Evolutionary conservation across 1,284 basidiomycete genomes (phyloP).

Genomic region (Moesziomyces sp.): DNA sequence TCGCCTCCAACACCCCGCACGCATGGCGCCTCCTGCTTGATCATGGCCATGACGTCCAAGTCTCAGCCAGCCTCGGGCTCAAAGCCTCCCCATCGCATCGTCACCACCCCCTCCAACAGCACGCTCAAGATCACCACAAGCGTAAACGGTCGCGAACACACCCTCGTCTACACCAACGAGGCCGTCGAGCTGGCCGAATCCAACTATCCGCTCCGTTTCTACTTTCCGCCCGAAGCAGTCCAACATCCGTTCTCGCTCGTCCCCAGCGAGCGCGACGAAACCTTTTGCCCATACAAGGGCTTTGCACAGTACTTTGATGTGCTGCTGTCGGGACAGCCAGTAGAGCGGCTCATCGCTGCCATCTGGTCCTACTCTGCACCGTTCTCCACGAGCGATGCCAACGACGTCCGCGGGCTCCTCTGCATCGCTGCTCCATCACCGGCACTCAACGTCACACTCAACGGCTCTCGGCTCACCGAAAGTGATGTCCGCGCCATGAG

Average conservation of each 20-base stretch:
- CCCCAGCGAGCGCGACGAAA: conserved; percentile 22
- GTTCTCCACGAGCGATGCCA: conserved; percentile 35
- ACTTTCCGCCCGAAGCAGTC: conserved; percentile 38
- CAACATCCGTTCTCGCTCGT: conserved; percentile 31
- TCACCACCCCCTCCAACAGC: conserved; percentile 18
- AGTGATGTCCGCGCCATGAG: conserved; percentile 16
- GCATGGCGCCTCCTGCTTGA: not conserved
- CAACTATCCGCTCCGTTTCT: conserved; percentile 40
- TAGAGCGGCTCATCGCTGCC: conserved; percentile 24
- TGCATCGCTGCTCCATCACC: conserved; percentile 33
- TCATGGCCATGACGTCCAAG: conserved; percentile 12
- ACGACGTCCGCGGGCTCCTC: conserved; percentile 22
- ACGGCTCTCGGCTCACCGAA: conserved; percentile 19
- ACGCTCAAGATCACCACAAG: conserved; percentile 31
- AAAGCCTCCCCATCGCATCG: conserved; percentile 35
- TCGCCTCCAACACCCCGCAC: not conserved
- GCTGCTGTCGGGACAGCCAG: conserved; percentile 14
- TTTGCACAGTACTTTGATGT: conserved; percentile 39
- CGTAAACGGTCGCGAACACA: conserved; percentile 24
- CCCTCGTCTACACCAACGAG: conserved; percentile 29
- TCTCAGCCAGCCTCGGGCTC: conserved; percentile 9
- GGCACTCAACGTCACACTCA: conserved; percentile 18
- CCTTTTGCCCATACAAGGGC: conserved; percentile 50
- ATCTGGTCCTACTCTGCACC: conserved; percentile 41
- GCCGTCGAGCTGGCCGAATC: conserved; percentile 40